Base-by-base conservation (phyloP, 805 yeast species). In the Saturnispora besseyi region DNA sequence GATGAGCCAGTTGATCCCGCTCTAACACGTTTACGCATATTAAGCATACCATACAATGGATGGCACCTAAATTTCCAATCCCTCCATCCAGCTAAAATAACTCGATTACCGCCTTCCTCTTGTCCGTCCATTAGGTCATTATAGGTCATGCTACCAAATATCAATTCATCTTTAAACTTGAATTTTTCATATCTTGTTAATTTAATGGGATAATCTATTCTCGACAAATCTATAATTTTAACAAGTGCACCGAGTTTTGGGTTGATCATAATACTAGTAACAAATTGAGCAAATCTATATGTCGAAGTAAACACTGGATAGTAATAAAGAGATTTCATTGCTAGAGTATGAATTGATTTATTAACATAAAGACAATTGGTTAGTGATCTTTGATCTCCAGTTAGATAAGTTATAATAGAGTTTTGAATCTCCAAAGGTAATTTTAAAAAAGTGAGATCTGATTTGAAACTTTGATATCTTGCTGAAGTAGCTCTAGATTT, bases 21-120 rank as follows among this genome's bases (percentile, higher is more conserved):
- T 24, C 42, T 38, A 22, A n/a, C 42, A 22, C 42, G 52, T 46
- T 41, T 46, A 36, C 44, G 38, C 30, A 15, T 31, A 24, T 49
- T 43, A 3, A 46, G 18, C 46, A 47, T 46, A 0, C 67, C 65
- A 59, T 82, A 83, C 33, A 85, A 62, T 1, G 91, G 87, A 64
- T 84, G 89, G 46, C 76, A 77, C 53, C 87, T 75, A 59, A 75
- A 82, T 59, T 87, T 84, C 95, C 96, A 88, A 63, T 88, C 96
- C 61, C 96, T 74, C 96, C 96, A 88, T 9, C 91, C 84, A 0
- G 96, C 96, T 46, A 76, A 65, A 2, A 81, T 75, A 40, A 55
- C 53, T 18, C 54, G 51, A 11, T 58, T 54, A 22, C 53, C 47
- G 28, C 30, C 30, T 4, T 22, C 18, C 2, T 13, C 31, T 36